These are phyloP conservation scores for Citeromyces nyonsensis DNA, from an alignment of 805 yeast genomes.

Conservation along the genomic window DNA sequence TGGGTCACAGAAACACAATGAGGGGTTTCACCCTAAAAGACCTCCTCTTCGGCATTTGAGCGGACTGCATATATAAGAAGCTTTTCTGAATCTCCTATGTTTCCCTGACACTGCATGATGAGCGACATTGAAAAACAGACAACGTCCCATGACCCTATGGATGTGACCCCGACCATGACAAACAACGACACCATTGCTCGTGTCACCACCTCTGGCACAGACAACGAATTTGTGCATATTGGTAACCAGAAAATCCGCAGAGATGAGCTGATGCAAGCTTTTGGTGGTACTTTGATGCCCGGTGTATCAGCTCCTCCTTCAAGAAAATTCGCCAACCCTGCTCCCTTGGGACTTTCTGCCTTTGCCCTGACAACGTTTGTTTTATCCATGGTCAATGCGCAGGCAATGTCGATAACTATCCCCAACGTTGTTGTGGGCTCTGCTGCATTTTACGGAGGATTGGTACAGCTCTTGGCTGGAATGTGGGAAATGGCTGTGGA, in stretches of 20 bases:
- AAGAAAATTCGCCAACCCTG: constrained; percentile 57
- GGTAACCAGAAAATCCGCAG: constrained; percentile 59
- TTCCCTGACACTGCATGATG: no score
- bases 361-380: constrained; percentile 60
- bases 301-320: constrained; percentile 44
- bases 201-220: constrained; percentile 7
- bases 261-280: constrained; percentile 45
- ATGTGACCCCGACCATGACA: no score
- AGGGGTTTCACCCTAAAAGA: no score
- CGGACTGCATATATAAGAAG: no score
- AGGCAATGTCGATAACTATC: constrained; percentile 51
- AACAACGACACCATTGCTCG: no score
- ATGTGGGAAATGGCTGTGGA: constrained; percentile 66
- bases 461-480: constrained; percentile 58
- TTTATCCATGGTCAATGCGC: constrained; percentile 43
- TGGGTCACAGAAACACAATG: no score
- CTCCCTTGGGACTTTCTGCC: constrained; percentile 59
- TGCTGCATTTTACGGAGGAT: constrained; percentile 62
- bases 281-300: constrained; percentile 76
- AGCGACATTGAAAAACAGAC: no score
- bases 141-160: no score
- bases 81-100: no score
- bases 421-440: constrained; percentile 48
- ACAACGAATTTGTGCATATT: constrained; percentile 50
- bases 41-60: no score